These are phyloP conservation scores for Paramecium octaurelia DNA, from an alignment of 73 alveolate species.

Conservation along the genomic window DNA sequence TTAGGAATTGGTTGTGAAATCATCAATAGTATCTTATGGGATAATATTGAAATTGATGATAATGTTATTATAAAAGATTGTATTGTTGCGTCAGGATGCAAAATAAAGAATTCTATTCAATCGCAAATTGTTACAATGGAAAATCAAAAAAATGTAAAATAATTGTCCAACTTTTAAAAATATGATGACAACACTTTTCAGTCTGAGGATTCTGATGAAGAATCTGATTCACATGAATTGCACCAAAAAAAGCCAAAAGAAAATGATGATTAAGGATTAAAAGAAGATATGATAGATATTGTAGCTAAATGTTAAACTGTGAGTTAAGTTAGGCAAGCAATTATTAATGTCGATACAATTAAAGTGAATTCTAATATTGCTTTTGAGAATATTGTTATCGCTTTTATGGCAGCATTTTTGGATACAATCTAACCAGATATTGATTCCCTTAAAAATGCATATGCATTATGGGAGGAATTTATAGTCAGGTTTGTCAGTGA, in stretches of 20 bases:
- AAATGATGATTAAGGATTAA: not conserved
- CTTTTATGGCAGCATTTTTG: not conserved
- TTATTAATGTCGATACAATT: not conserved
- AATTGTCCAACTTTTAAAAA: not conserved
- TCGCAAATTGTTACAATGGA: not conserved
- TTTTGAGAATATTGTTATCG: not conserved
- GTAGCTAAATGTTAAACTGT: not conserved
- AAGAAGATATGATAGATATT: not conserved
- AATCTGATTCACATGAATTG: not conserved
- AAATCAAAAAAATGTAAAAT: not conserved
- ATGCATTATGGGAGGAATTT: not conserved
- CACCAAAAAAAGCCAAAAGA: not conserved
- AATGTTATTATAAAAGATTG: not conserved
- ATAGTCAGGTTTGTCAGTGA: not conserved
- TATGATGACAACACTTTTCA: not conserved
- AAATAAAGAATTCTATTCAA: not conserved
- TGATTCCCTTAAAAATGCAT: not conserved
- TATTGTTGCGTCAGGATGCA: not conserved
- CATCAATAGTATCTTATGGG: not conserved
- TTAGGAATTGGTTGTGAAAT: not conserved
- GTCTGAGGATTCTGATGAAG: not conserved
- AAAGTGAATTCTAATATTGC: not conserved
- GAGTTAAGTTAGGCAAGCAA: not conserved
- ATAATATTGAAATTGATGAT: not conserved
- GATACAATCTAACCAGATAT: not conserved